Evolutionary conservation across 2,329 filamentous ascomycete genomes (phyloP).

Genomic region (Aspergillus pseudotamarii): DNA sequence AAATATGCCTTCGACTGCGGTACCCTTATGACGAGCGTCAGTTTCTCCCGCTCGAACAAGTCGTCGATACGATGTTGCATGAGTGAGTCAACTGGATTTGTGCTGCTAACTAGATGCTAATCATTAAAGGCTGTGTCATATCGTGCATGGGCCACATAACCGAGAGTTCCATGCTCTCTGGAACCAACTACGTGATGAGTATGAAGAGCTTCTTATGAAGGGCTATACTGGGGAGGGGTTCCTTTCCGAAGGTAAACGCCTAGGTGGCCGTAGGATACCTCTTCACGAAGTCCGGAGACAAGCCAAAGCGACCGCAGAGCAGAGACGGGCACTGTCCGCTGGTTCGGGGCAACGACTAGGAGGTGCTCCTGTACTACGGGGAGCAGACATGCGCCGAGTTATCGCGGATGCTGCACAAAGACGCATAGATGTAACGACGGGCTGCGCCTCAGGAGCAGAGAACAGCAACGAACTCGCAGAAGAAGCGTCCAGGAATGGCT

Average conservation of each 20-base stretch:
- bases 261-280: constrained; percentile 70
- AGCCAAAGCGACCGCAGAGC: constrained; percentile 74
- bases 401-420: constrained; percentile 73
- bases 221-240: constrained; percentile 93
- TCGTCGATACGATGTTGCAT: constrained; percentile 90
- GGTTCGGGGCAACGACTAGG: constrained; percentile 75
- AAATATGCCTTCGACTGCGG: constrained; percentile 80
- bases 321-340: constrained; percentile 59
- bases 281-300: constrained; percentile 73
- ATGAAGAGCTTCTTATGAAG: constrained; percentile 72
- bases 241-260: constrained; percentile 70
- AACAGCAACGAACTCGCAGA: constrained; percentile 68
- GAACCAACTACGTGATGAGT: constrained; percentile 86
- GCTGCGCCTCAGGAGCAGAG: constrained; percentile 74
- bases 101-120: constrained; percentile 16
- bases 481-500: constrained; percentile 71
- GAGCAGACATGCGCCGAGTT: constrained; percentile 69
- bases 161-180: constrained; percentile 80
- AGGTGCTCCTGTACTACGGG: constrained; percentile 59
- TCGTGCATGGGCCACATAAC: constrained; percentile 80
- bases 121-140: constrained; percentile 69
- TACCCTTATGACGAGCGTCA: constrained; percentile 72
- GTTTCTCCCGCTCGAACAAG: constrained; percentile 77
- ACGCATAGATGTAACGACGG: constrained; percentile 66
- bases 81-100: constrained; percentile 54